These are phyloP conservation scores for Diutina sp. DNA, from an alignment of 1,139 yeast species.

Conservation along the genomic window DNA sequence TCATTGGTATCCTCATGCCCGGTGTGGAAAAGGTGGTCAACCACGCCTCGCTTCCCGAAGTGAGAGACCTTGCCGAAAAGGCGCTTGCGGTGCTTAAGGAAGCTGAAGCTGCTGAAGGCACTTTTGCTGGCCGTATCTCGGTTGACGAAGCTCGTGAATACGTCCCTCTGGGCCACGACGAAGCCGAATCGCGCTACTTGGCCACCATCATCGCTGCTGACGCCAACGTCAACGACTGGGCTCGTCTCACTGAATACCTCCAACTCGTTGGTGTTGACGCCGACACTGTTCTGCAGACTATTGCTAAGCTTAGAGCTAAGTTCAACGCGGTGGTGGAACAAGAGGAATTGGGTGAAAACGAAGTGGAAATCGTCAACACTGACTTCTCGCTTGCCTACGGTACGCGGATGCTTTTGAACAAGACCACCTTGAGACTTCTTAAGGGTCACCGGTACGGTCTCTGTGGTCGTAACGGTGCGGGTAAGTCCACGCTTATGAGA, in stretches of 20 bases:
- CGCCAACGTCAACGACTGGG: conserved; percentile 89
- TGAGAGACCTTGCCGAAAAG: conserved; percentile 82
- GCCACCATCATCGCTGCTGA: conserved; percentile 48
- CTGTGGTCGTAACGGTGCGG: conserved; percentile 98
- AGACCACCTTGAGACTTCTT: conserved; percentile 72
- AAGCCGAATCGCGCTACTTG: conserved; percentile 34
- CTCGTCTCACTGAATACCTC: conserved; percentile 48
- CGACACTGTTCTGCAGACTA: conserved; percentile 18
- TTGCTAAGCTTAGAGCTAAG: conserved; percentile 34
- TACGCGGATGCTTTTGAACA: conserved; percentile 90
- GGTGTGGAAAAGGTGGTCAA: conserved; percentile 81
- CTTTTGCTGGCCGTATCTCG: conserved; percentile 65
- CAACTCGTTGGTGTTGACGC: conserved; percentile 24
- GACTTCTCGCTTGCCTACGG: conserved; percentile 96
- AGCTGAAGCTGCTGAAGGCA: conserved; percentile 60
- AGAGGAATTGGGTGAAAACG: conserved; percentile 47
- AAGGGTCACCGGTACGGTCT: conserved; percentile 97
- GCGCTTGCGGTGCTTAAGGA: conserved; percentile 73
- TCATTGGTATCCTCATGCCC: conserved; percentile 76
- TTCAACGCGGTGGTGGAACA: conserved; percentile 48
- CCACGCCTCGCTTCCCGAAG: conserved; percentile 93
- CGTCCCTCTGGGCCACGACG: conserved; percentile 23
- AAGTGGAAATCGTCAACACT: conserved; percentile 78
- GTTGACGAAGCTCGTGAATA: conserved; percentile 40
- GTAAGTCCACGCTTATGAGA: conserved; percentile 95